Evolutionary conservation across 2,329 filamentous ascomycete genomes (phyloP), one percentile per base, ranked within the genome.

Genomic region (Aspergillus sp.): DNA sequence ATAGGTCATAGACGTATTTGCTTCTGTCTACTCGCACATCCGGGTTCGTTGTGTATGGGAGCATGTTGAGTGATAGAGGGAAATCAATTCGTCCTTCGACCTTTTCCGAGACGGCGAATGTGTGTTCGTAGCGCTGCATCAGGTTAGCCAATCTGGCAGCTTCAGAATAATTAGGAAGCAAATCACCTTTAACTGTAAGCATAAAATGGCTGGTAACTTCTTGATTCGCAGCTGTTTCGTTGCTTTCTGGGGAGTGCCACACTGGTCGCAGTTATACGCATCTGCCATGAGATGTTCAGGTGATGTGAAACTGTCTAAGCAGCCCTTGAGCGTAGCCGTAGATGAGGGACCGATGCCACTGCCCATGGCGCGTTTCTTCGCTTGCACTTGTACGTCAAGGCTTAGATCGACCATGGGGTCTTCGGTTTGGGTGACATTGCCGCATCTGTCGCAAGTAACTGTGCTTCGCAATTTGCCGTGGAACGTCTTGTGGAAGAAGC

Each of bases 361-460:
- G 41, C 62, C 64, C 60, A 67, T 69, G 52, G 59, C 65, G 68
- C 73, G 53, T 63, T 71, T 71, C 75, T 82, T 56, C 72, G 76
- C 69, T 59, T 90, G 88, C 10, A 83, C 76, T 50, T 93, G 86
- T n/a, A 97, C 76, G 44, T 93, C 90, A 5, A 97, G 75, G 62
- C 86, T 93, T 9, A 97, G 80, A 64, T 96, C 91, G 58, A 95
- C 82, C 66, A 96, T 93, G 0, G 89, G 90, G 62, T 97, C 89
- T 38, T 89, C 81, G 1, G 89, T 85, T 52, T 86, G 85, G 1
- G 88, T 95, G 19, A 85, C 81, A 56, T 90, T 90, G 49, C 83
- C 79, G 68, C 91, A 97, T 59, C 85, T 86, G 61, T 89, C 85
- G 68, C 91, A 98, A 15, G 88, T 95, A 35, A 95, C 91, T 17